Base-by-base conservation (phyloP, 1,139 yeast genomes). In the Saccharomyces hybrid region DNA sequence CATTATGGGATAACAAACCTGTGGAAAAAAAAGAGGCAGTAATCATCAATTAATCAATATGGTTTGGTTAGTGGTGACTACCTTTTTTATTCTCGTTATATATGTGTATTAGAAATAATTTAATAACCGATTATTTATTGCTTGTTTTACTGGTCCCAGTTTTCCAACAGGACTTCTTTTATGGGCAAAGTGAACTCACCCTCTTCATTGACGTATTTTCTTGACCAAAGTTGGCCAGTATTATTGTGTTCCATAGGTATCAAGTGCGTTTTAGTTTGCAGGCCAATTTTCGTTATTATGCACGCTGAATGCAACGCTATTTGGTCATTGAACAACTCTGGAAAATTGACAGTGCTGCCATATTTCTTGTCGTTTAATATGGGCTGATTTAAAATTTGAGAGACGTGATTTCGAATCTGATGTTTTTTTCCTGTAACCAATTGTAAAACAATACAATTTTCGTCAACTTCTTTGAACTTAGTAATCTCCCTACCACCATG, bases 361-460 rank as follows among this genome's bases (percentile, higher is more conserved):
- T 67, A 70, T 48, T 54, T 59, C 2, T 23, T 6, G 50, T 72
- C 75, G 50, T 69, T 68, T 13, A 62, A 25, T 2, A 72, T 59
- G 0, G 75, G 73, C 4, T 52, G 54, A 4, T 56, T 48, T 6
- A 71, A 50, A 1, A 49, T 55, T 2, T 56, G 47, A 2, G 66
- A 53, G 3, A 72, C 58, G 52, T 76, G 80, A 31, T 58, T 56
- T 44, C 81, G 62, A 16, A 78, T 69, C 56, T 78, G 82, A 54
- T 76, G 80, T 54, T 77, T 78, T 48, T 74, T 66, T 1, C 81
- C 81, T 0, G 81, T 76, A 1, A 65, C 56, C 8, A 77, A 65
- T 53, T 75, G 73, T 31, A 77, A 57, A 1, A 68, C 53, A 5
- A 61, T 64, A 63, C 53, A 74, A 48, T 58, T 55, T 9, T 63